phyloP scores from a whole-genome alignment of 257 asterid genomes.

The Solanum phureja region DNA sequence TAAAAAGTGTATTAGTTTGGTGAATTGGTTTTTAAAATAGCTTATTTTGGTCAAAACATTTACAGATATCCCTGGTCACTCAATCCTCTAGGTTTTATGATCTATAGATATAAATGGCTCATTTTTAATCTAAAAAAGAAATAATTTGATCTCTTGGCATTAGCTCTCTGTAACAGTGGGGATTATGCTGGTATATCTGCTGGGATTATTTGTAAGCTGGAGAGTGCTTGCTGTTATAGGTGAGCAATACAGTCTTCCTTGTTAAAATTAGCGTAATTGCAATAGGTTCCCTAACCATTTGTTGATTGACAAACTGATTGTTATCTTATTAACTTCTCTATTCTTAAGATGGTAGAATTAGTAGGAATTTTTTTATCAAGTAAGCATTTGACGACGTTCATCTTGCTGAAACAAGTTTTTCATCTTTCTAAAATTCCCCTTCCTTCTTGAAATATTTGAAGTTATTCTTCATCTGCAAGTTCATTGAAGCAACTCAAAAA shows the following conservation, averaged over 20 bases:
- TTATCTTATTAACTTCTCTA: not conserved
- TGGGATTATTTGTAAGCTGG: slow-evolving; percentile 78
- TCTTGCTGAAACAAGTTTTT: not conserved
- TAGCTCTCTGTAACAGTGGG: slow-evolving; percentile 84
- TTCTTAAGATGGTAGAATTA: not conserved
- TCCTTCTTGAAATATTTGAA: not conserved
- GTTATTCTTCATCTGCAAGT: not conserved
- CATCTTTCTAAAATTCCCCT: not conserved
- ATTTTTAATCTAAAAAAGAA: not conserved
- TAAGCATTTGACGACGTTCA: not conserved
- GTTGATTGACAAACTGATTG: not conserved
- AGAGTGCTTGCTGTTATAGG: slow-evolving; percentile 80
- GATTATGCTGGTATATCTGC: slow-evolving; percentile 65
- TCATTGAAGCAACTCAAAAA: not conserved
- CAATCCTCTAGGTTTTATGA: not conserved
- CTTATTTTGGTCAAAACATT: no score
- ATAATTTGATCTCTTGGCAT: not conserved
- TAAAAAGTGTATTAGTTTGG: no score
- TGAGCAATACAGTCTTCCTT: slow-evolving; percentile 13
- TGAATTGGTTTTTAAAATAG: no score
- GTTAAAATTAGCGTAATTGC: not conserved
- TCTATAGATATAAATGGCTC: not conserved
- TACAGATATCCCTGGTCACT: not conserved
- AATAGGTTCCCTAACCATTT: not conserved
- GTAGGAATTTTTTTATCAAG: not conserved